Evolutionary conservation across 192 early-diverging fungal species (phyloP).

Genomic region (Coemansia nantahalensis): DNA sequence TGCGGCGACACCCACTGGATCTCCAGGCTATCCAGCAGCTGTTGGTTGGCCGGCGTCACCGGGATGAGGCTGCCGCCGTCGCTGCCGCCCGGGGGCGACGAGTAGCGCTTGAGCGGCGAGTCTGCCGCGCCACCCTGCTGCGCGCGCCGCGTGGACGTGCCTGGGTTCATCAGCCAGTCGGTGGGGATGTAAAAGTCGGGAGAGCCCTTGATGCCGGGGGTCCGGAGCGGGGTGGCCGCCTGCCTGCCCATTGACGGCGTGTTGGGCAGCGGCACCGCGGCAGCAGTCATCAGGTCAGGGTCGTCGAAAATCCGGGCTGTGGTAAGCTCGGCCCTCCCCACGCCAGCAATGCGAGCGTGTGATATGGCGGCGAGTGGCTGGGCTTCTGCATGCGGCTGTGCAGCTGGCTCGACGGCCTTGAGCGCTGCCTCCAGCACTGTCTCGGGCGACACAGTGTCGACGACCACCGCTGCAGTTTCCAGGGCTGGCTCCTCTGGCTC

Average conservation of each 20-base stretch:
- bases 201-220: not conserved
- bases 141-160: slow-evolving; percentile 10
- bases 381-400: no score
- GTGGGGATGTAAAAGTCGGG: slow-evolving; percentile 47
- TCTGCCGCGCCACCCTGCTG: slow-evolving; percentile 5
- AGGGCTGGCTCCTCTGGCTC: no score
- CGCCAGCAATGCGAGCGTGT: not conserved
- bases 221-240: slow-evolving; percentile 11
- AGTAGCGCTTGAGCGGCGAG: slow-evolving; percentile 15
- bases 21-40: slow-evolving; percentile 46
- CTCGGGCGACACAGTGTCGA: slow-evolving; percentile 6
- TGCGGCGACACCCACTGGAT: slow-evolving; percentile 50
- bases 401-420: no score
- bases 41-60: slow-evolving; percentile 46
- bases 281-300: slow-evolving; percentile 40
- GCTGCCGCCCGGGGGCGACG: slow-evolving; percentile 1
- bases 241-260: slow-evolving; percentile 29
- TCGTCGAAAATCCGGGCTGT: slow-evolving; percentile 45
- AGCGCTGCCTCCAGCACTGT: slow-evolving; percentile 4
- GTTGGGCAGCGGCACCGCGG: slow-evolving; percentile 41
- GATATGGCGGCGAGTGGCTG: not conserved
- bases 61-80: slow-evolving; percentile 26
- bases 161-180: slow-evolving; percentile 48
- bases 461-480: not conserved
- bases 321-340: slow-evolving; percentile 16